These are phyloP conservation scores for Periconia macrospinosa DNA, from an alignment of 2,329 filamentous ascomycete genomes.

Conservation along the genomic window DNA sequence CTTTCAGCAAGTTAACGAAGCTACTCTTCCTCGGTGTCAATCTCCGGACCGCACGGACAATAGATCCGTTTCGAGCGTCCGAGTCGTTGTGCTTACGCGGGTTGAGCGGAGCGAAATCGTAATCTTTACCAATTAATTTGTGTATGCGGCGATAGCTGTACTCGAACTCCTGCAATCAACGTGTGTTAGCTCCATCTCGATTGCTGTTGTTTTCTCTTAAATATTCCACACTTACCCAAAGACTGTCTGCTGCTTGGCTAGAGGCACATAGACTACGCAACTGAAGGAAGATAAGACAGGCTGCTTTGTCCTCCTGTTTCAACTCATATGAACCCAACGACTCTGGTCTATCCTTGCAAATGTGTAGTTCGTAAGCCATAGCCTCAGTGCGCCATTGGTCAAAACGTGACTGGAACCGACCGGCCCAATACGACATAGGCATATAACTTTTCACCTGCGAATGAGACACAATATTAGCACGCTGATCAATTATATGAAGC, in stretches of 20 bases:
- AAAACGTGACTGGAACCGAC: constrained; percentile 35
- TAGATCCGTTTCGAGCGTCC: constrained; percentile 21
- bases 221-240: constrained; percentile 26
- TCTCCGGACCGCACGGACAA: constrained; percentile 36
- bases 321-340: constrained; percentile 23
- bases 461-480: constrained; percentile 21
- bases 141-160: constrained; percentile 34
- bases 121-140: constrained; percentile 22
- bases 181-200: neutral
- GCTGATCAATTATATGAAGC: constrained; percentile 1
- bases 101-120: constrained; percentile 16
- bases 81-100: constrained; percentile 25
- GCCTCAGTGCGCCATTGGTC: constrained; percentile 40
- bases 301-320: constrained; percentile 29
- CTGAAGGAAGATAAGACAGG: constrained; percentile 33
- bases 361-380: constrained; percentile 23
- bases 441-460: constrained; percentile 37
- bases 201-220: neutral
- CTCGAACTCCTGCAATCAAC: constrained; percentile 33
- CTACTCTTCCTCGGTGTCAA: constrained; percentile 39
- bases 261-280: constrained; percentile 32
- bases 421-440: constrained; percentile 39
- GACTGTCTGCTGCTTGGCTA: constrained; percentile 33
- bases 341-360: constrained; percentile 11
- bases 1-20: constrained; percentile 37